Percentiles rank a stretch among this genome's conserved stretches.
Conservation (phyloP, 805 yeast species). For the Wickerhamia fluorescens region DNA sequence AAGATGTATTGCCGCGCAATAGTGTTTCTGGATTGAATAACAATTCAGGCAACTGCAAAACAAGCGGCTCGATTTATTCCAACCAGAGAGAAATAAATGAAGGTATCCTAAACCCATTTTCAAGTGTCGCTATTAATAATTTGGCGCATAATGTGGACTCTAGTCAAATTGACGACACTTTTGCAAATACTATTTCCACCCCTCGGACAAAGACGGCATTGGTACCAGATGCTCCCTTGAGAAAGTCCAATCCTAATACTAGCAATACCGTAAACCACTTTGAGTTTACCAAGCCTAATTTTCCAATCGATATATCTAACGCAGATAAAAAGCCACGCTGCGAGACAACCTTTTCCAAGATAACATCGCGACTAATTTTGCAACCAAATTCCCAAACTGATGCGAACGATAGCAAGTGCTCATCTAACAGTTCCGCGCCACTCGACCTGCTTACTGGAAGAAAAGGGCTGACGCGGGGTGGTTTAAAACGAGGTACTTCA, state of each 20-base stretch:
- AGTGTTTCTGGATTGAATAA: background rate
- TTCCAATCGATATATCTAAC: constrained; percentile 10
- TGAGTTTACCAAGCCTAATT: constrained; percentile 27
- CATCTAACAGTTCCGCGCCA: background rate
- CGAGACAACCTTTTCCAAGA: constrained; percentile 35
- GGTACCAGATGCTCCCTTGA: constrained; percentile 33
- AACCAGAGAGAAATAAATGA: background rate
- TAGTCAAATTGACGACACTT: constrained; percentile 18
- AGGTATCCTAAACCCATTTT: constrained; percentile 22
- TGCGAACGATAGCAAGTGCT: constrained; percentile 2
- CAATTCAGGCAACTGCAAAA: no score
- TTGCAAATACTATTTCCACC: constrained; percentile 21
- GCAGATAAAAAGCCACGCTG: constrained; percentile 17
- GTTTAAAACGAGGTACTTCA: constrained; percentile 6
- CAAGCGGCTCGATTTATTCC: no score
- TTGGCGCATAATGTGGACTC: constrained; percentile 7
- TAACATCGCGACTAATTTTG: constrained; percentile 41
- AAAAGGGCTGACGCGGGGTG: constrained; percentile 3
- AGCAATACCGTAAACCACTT: constrained; percentile 8
- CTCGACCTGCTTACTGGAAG: background rate
- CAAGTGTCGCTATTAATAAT: constrained; percentile 17
- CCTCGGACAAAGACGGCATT: constrained; percentile 17
- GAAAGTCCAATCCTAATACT: constrained; percentile 21
- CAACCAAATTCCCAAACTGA: constrained; percentile 23
- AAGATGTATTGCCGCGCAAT: background rate